phyloP scores from a whole-genome alignment of 805 yeast genomes.

The Ogataea glucozyma region DNA sequence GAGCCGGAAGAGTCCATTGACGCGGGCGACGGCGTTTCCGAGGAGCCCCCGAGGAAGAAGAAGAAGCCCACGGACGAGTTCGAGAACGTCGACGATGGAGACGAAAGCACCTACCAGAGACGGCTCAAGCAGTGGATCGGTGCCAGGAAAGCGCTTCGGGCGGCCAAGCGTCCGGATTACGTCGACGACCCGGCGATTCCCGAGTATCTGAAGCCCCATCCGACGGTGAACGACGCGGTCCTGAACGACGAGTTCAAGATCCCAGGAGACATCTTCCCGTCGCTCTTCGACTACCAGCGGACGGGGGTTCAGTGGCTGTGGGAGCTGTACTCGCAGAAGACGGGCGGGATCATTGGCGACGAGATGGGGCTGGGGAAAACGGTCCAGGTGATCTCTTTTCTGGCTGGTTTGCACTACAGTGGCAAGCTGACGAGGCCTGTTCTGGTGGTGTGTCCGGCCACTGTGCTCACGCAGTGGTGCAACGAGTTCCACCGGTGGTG shows the following conservation, averaged over 20 bases:
- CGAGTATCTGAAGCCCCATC: constrained; percentile 81
- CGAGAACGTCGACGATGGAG: constrained; percentile 75
- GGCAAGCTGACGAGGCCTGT: constrained; percentile 74
- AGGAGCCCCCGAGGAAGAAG: constrained; percentile 24
- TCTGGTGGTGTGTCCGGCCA: constrained; percentile 91
- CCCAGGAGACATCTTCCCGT: constrained; percentile 89
- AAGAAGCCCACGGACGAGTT: constrained; percentile 34
- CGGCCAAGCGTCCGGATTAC: constrained; percentile 30
- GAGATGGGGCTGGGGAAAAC: constrained; percentile 99
- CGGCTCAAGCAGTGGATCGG: constrained; percentile 63
- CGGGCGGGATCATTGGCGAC: constrained; percentile 96
- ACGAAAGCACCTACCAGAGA: constrained; percentile 60
- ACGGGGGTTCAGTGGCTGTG: constrained; percentile 98
- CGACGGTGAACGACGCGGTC: constrained; percentile 70
- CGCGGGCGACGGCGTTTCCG: constrained; percentile 20
- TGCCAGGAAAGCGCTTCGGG: constrained; percentile 49
- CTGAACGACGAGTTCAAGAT: constrained; percentile 68
- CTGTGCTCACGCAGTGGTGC: constrained; percentile 97
- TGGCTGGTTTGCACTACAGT: constrained; percentile 89
- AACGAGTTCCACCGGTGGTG: constrained; percentile 96
- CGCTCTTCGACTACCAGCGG: constrained; percentile 88
- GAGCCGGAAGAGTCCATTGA: constrained; percentile 10
- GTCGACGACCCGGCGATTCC: constrained; percentile 32
- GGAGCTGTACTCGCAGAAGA: constrained; percentile 84
- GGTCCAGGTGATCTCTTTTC: constrained; percentile 84